Evolutionary conservation across 768 basidiomycete genomes (phyloP), one percentile per base, ranked within the genome.

Genomic region (Termitomyces sp.): DNA sequence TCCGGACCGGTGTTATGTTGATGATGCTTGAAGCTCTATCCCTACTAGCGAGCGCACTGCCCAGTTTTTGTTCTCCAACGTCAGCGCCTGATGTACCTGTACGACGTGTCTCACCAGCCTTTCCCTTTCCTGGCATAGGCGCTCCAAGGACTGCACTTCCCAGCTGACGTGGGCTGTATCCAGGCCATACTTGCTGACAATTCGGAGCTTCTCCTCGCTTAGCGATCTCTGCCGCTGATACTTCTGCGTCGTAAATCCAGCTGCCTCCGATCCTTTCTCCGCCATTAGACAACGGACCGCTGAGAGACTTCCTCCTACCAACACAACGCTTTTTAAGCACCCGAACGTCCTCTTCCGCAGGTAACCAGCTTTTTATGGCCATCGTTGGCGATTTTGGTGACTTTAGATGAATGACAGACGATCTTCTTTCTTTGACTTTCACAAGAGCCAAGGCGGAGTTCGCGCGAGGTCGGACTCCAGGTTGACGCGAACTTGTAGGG

Each of bases 241-340:
- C 68, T 3, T 75, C 74, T n/a, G 81, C 76, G 47, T 78, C 74
- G 62, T 83, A 84, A 4, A 81, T 71, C 82, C 83, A 84, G 9
- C 65, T 59, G 8, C 68, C 69, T 57, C 68, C 65, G 34, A 64
- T n/a, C 24, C 61, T 60, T 24, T 61, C 64, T 22, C 37, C 59
- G 7, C 59, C 64, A 28, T 37, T 45, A 49, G 68, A 68, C 55
- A 71, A 39, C 4, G 69, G 67, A 12, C 72, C 76, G 31, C 64
- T 70, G 57, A 75, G 54, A 10, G 80, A 82, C 64, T 76, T 80
- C 53, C 81, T 73, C 55, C 81, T 69, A 8, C 81, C 78, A 10
- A 83, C 72, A 49, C 82, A 84, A 37, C 83, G 74, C 63, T 82
- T 83, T 73, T 85, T 84, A 65, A 82, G 61, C 2, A 70, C 78